Base-by-base conservation (phyloP, 2,329 filamentous ascomycete genomes). In the Truncatella angustata region DNA sequence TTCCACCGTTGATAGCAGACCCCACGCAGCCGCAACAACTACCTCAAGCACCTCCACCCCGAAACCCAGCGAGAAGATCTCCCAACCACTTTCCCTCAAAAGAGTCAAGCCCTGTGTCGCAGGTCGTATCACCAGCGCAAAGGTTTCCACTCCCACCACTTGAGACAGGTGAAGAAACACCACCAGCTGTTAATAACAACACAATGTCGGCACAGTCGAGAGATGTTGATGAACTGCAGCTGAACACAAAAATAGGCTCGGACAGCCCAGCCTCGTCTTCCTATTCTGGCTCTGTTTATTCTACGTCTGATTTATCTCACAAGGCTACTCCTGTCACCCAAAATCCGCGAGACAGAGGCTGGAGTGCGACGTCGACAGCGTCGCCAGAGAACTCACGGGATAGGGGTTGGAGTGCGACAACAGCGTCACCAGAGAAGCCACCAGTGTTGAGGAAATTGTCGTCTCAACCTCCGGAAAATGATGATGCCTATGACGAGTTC, bases 401-500 rank as follows among this genome's bases (percentile, higher is more conserved):
- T 36, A 30, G 46, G 39, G 30, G 24, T 28, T 49, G 34, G 30
- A 47, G 44, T 36, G 24, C 44, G 12, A 28, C 42, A 23, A 18
- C 44, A 14, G 34, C 32, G 7, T 61, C 60, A 2, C 59, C 63
- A 6, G 65, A 66, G n/a, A 63, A 61, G 48, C 42, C 56, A 9
- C 58, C 53, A 18, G 60, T n/a, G n/a, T n/a, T n/a, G n/a, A n/a
- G 63, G 30, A 71, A 67, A 49, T 54, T 77, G 28, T 70, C 70
- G 5, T 77, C 81, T 49, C 69, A 66, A 0, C 64, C 70, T 10
- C 14, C 43, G 4, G 45, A 34, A 14, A 39, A 39, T 36, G 52
- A 54, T 14, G 83, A 85, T 51, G 86, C 90, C 0, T 77, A 92
- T 46, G 71, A 79, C 6, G 81, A 86, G 11, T 96, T 96, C 65